Base-by-base conservation (phyloP, 2,329 filamentous ascomycete genomes). In the Clonostachys rhizophaga region DNA sequence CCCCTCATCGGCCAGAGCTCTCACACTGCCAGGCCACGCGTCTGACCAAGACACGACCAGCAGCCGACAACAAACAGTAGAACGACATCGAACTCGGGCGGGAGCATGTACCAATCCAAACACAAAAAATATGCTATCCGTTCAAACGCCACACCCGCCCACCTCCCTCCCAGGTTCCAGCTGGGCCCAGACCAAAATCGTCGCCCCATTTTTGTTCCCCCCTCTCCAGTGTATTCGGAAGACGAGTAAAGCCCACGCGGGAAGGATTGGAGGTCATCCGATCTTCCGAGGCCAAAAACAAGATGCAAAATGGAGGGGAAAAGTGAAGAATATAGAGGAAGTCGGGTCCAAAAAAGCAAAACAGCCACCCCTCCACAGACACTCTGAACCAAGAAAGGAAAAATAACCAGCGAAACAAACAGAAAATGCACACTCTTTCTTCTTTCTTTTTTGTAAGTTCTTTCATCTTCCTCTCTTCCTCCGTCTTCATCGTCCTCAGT, bases 171-270 rank as follows among this genome's bases (percentile, higher is more conserved):
- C 41, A 43, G 41, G 17, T 43, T 30, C 41, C 41, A 43, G 41
- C 41, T 43, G 41, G 41, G 41, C 12, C 36, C 40, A 41, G 13
- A 17, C 40, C 40, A 41, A 20, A 20, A 20, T 65, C 61, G 57
- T 64, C 56, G 62, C 64, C 59, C 12, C 12, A 17, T 17, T 20
- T 14, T 17, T 20, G 16, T 41, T 41, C 40, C 40, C 13, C 24
- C 8, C 24, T 30, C 24, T 30, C 24, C 24, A 30, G 9, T 30
- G 24, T 30, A 30, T 30, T 30, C 24, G 24, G 24, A 30, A 10
- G 24, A 30, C 24, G 24, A 30, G 24, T 30, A 10, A 10, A 30
- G 24, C 24, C 24, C 9, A 30, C 8, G 24, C 24, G 24, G 24
- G 24, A 30, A 30, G 24, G 24, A 30, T 30, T 30, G 24, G 24